Evolutionary conservation across 1,284 basidiomycete species (phyloP).

Genomic region (Ustanciosporium gigantosporum): DNA sequence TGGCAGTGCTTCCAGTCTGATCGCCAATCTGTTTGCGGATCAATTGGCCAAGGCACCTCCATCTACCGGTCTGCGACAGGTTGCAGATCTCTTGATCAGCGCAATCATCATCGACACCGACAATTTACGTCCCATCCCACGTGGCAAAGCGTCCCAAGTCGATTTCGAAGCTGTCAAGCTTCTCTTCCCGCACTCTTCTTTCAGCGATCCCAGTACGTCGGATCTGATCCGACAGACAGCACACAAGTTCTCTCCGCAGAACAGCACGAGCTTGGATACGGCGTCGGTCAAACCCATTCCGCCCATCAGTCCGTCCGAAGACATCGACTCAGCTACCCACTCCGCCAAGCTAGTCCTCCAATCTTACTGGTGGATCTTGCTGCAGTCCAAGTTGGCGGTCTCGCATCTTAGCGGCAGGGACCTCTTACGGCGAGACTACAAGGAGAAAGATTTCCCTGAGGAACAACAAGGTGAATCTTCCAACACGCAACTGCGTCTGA

Average conservation of each 20-base stretch:
- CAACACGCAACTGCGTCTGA: conserved; percentile 6
- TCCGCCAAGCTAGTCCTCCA: conserved; percentile 39
- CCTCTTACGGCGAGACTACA: conserved; percentile 87
- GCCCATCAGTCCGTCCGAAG: conserved; percentile 20
- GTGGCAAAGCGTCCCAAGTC: conserved; percentile 40
- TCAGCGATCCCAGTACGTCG: conserved; percentile 16
- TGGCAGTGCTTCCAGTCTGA: conserved; percentile 39
- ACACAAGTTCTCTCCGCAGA: conserved; percentile 16
- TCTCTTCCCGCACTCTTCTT: conserved; percentile 41
- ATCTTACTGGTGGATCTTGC: conserved; percentile 67
- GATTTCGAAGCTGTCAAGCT: conserved; percentile 41
- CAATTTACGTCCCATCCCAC: conserved; percentile 44
- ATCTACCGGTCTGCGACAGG: conserved; percentile 16
- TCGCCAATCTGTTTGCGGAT: conserved; percentile 37
- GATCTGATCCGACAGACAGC: conserved; percentile 15
- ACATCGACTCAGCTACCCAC: conserved; percentile 21
- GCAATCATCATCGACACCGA: conserved; percentile 62
- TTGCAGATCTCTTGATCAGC: conserved; percentile 55
- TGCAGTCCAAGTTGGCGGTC: conserved; percentile 71
- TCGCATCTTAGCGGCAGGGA: conserved; percentile 73
- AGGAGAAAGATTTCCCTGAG: conserved; percentile 63
- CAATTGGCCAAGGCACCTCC: conserved; percentile 11
- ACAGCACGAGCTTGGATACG: background rate
- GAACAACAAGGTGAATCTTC: background rate
- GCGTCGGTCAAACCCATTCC: conserved; percentile 13